These are phyloP conservation scores for Colletotrichum coccodes DNA, from an alignment of 2,329 filamentous ascomycete genomes.

Conservation along the genomic window DNA sequence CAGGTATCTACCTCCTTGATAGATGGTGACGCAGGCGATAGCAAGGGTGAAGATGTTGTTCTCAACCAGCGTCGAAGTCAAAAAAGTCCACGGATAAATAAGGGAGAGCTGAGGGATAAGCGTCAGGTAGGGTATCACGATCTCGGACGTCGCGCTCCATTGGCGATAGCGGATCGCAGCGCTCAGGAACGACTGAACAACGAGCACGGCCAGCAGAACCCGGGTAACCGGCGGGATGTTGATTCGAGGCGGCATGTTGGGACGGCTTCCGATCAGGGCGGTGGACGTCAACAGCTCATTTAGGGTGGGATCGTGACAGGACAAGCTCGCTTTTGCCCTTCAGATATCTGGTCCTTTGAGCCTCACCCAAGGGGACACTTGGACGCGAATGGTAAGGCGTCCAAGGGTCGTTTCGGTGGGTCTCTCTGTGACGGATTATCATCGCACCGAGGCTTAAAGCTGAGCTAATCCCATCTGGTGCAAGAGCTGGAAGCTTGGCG, in stretches of 20 bases:
- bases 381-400: conserved; percentile 20
- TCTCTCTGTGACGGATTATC: not conserved
- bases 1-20: conserved; percentile 93
- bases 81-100: conserved; percentile 92
- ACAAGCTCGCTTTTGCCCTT: conserved; percentile 19
- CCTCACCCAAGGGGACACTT: conserved; percentile 25
- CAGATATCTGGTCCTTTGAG: conserved; percentile 12
- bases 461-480: not conserved
- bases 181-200: conserved; percentile 85
- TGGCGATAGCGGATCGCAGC: conserved; percentile 79
- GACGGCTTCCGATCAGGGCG: conserved; percentile 25
- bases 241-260: conserved; percentile 80
- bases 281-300: conserved; percentile 28
- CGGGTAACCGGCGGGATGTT: conserved; percentile 94
- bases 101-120: conserved; percentile 86
- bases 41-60: conserved; percentile 89
- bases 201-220: conserved; percentile 77
- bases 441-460: not conserved
- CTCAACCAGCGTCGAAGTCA: conserved; percentile 89
- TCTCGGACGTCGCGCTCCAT: conserved; percentile 70
- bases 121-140: conserved; percentile 86
- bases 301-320: conserved; percentile 25
- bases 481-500: conserved; percentile 15
- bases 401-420: conserved; percentile 23
- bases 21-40: conserved; percentile 81